Conservation (phyloP, 164 flowering plant species). For the Nymphaea colorata region DNA sequence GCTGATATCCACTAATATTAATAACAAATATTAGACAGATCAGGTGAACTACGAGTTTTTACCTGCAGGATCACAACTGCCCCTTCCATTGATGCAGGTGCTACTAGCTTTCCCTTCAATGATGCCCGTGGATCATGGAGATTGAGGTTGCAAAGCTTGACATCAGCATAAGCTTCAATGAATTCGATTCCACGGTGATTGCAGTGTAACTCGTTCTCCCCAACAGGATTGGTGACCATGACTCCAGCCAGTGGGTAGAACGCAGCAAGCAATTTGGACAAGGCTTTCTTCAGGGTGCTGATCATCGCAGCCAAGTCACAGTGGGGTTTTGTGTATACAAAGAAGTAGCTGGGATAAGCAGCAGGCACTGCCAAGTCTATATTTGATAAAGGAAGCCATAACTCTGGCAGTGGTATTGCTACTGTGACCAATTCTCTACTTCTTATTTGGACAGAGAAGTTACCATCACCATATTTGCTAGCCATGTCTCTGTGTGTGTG, state of each 20-base stretch:
- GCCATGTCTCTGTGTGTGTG: not conserved
- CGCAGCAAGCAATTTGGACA: slow-evolving; percentile 15
- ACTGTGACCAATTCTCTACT: slow-evolving; percentile 24
- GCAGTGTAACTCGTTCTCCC: slow-evolving; percentile 30
- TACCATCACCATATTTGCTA: not conserved
- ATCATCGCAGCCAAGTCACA: slow-evolving; percentile 7
- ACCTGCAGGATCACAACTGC: slow-evolving; percentile 32
- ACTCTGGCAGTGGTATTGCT: slow-evolving; percentile 26
- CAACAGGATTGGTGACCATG: slow-evolving; percentile 15
- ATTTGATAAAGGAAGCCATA: slow-evolving; percentile 34
- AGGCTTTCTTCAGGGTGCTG: slow-evolving; percentile 12
- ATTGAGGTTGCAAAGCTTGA: slow-evolving; percentile 17
- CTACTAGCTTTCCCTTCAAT: slow-evolving; percentile 29
- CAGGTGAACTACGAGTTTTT: too few species aligned
- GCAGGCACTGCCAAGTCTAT: slow-evolving; percentile 35
- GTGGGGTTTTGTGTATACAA: slow-evolving; percentile 19
- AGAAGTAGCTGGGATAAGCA: slow-evolving; percentile 25
- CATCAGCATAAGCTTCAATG: slow-evolving; percentile 25
- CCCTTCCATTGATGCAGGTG: slow-evolving; percentile 12
- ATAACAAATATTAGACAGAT: too few species aligned
- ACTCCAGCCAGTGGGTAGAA: slow-evolving; percentile 27
- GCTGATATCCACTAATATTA: too few species aligned
- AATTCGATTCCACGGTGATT: slow-evolving; percentile 41
- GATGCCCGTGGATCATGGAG: slow-evolving; percentile 28
- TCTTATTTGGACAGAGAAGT: slow-evolving; percentile 13